Base-by-base conservation (phyloP, 495 filamentous ascomycete species). In the Hyphodiscus hymeniophilus region DNA sequence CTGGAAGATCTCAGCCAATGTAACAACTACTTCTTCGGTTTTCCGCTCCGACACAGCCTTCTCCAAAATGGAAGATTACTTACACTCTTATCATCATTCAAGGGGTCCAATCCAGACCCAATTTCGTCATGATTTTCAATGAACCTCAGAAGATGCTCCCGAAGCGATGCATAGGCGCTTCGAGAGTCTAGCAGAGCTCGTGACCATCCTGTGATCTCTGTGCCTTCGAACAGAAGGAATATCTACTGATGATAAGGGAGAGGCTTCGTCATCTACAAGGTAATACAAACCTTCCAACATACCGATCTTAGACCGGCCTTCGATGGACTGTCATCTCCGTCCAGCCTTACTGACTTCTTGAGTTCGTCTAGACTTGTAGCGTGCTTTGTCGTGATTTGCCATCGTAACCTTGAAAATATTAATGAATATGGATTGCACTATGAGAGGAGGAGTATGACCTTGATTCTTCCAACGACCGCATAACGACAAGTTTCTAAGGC, bases 41-140 rank as follows among this genome's bases (percentile, higher is more conserved):
- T n/a, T n/a, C n/a, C n/a, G n/a, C n/a, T n/a, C n/a, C n/a, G n/a
- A n/a, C 11, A 42, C 11, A 23, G 12, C 33, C 4, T 39, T 13
- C 13, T 24, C 18, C 21, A 7, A 35, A 15, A 47, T 20, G 17
- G 22, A 36, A 15, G 36, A 30, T 10, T 24, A 60, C 74, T 71
- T 77, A 91, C 89, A 65, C 87, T 73, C 39, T 84, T 75, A 64
- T 88, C 87, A 51, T 95, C 91, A 48, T 85, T 82, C 50, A 98
- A 70, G 3, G 94, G 94, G 64, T 98, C 94, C 13, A 81, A 64
- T 13, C 76, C 73, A 17, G 78, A 81, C n/a, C 77, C 75, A 38
- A 94, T 62, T 59, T 86, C 81, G 53, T 92, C 83, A 6, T 86
- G 86, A 47, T 94, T 80, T 26, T 90, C 81, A 53, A 94, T 86